Conservation (phyloP, 176 grass and related monocot species). For the Cymbopogon citratus region DNA sequence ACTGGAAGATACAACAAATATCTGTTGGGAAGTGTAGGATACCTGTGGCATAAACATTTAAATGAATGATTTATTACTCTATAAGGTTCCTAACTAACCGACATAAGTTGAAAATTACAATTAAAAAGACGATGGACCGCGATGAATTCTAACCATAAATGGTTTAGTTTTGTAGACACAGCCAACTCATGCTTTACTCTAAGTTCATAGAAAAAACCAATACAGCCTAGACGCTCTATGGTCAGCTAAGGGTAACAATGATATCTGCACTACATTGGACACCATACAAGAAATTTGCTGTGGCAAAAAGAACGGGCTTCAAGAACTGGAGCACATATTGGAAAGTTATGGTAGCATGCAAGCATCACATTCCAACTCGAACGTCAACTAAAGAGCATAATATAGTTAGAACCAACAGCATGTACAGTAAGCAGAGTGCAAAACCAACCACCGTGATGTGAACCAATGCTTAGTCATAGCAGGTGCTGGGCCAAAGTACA, state of each 20-base stretch:
- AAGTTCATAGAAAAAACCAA: neutral
- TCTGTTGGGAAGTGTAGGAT: conserved; percentile 84
- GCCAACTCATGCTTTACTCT: neutral
- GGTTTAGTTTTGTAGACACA: conserved; percentile 1
- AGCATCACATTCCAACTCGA: neutral
- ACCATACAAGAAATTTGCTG: neutral
- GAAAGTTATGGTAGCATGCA: too few relatives aligned
- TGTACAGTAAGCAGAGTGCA: neutral
- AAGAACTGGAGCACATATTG: neutral
- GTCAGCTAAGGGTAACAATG: neutral
- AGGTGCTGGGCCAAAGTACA: too few relatives aligned
- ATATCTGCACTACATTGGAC: neutral
- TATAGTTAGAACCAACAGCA: neutral
- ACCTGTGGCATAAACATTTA: conserved; percentile 40
- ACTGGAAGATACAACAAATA: conserved; percentile 82
- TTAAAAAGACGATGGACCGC: neutral
- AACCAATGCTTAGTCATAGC: neutral
- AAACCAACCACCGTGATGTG: neutral
- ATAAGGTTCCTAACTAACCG: neutral
- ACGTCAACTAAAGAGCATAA: neutral
- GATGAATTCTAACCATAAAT: neutral
- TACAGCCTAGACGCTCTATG: neutral
- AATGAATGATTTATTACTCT: conserved; percentile 1
- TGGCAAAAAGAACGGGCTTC: neutral
- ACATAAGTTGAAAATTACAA: neutral